A percentile compares a stretch with the other conserved stretches of the same genome.
These are phyloP conservation scores for Arbutus unedo DNA, from an alignment of 148 eudicot species.

Conservation along the genomic window DNA sequence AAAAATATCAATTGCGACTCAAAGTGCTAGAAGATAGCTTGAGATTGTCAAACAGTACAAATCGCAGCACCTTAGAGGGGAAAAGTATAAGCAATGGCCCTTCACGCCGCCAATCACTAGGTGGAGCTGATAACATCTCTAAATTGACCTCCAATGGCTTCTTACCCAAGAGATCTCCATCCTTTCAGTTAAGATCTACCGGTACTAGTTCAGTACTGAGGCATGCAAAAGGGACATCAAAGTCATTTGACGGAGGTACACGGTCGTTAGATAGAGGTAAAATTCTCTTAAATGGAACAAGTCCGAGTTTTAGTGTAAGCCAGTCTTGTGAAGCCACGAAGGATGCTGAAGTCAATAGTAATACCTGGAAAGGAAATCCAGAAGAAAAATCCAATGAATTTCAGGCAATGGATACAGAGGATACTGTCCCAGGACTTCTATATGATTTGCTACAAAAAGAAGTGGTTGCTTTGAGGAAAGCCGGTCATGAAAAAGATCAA, in stretches of 20 bases:
- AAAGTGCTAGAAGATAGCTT: constrained; percentile 65
- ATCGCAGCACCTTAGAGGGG: constrained; percentile 36
- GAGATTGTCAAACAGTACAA: constrained; percentile 39
- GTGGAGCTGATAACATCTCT: constrained; percentile 58
- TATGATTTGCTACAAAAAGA: constrained; percentile 91
- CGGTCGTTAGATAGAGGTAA: constrained; percentile 78
- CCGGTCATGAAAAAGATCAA: constrained; percentile 90
- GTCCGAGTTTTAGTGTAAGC: constrained; percentile 44
- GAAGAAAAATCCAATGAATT: constrained; percentile 66
- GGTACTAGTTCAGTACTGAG: constrained; percentile 53
- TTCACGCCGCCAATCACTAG: constrained; percentile 57
- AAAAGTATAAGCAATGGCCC: constrained; percentile 40
- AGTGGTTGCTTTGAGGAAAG: constrained; percentile 78
- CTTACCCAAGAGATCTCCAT: constrained; percentile 61
- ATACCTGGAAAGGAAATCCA: constrained; percentile 45
- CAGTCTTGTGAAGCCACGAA: constrained; percentile 54
- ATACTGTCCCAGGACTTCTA: constrained; percentile 67
- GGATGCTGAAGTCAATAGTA: constrained; percentile 42
- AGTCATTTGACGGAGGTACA: constrained; percentile 69
- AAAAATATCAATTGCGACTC: constrained; percentile 56
- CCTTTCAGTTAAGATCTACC: constrained; percentile 48
- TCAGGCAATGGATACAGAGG: constrained; percentile 53
- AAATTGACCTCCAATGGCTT: constrained; percentile 58
- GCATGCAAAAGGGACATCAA: constrained; percentile 72
- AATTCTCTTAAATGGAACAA: constrained; percentile 51